Conservation (phyloP, 2,329 filamentous ascomycete species). For the Stemphylium lycopersici region DNA sequence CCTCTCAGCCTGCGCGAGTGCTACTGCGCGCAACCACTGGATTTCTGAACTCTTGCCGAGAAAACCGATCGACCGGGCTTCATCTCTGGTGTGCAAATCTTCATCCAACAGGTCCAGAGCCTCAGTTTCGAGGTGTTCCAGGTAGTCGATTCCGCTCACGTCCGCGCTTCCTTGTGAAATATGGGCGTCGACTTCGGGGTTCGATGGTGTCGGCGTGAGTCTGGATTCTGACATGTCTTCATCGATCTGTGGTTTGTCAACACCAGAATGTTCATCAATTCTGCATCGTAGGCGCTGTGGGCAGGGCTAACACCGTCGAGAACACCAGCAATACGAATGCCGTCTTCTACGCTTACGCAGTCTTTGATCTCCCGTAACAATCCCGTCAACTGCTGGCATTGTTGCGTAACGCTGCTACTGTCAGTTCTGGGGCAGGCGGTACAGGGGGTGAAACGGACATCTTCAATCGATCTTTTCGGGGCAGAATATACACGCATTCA, state of each 20-base stretch:
- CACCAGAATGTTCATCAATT: neutral
- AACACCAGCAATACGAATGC: conserved; percentile 29
- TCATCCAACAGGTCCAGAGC: conserved; percentile 37
- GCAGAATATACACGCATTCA: conserved; percentile 49
- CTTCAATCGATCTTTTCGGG: conserved; percentile 48
- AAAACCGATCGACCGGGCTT: conserved; percentile 40
- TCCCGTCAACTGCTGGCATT: conserved; percentile 36
- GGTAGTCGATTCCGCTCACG: conserved; percentile 5
- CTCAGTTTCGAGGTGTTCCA: conserved; percentile 25
- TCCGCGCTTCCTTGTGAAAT: conserved; percentile 19
- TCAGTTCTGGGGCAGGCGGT: conserved; percentile 13
- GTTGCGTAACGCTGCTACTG: conserved; percentile 33
- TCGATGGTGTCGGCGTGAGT: conserved; percentile 20
- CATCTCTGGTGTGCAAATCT: conserved; percentile 33
- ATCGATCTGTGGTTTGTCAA: conserved; percentile 32
- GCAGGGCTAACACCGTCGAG: conserved; percentile 27
- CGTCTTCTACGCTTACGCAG: conserved; percentile 28
- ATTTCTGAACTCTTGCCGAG: conserved; percentile 43
- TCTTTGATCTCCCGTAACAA: conserved; percentile 27
- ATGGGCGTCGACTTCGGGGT: conserved; percentile 26
- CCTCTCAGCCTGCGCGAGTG: conserved; percentile 29
- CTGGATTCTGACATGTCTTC: conserved; percentile 31
- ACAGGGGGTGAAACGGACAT: conserved; percentile 29
- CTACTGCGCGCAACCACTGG: conserved; percentile 39
- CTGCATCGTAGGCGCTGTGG: neutral